Percentiles rank a stretch among this genome's conserved stretches.
Evolutionary conservation across 192 early-diverging fungal species (phyloP).

Genomic region (Coemansia sp.): DNA sequence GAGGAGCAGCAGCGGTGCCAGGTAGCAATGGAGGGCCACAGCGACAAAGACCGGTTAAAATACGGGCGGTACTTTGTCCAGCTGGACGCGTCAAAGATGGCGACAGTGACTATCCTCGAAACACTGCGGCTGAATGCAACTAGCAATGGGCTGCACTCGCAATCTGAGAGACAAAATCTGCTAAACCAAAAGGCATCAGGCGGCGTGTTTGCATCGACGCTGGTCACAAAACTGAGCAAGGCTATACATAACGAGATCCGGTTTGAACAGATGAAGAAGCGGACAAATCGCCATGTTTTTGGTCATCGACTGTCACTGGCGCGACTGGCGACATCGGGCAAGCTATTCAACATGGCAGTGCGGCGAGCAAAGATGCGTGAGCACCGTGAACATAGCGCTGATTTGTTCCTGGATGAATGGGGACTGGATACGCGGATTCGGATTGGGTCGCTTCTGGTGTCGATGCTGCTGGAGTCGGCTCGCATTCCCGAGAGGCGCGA

Average conservation of each 20-base stretch:
- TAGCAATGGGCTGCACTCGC: neutral
- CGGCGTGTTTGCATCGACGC: constrained; percentile 53
- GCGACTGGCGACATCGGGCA: constrained; percentile 70
- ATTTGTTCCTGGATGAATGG: constrained; percentile 52
- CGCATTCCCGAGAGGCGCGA: constrained; percentile 65
- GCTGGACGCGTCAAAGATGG: constrained; percentile 69
- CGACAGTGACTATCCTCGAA: constrained; percentile 83
- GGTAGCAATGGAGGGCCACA: constrained; percentile 11
- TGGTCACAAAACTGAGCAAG: constrained; percentile 60
- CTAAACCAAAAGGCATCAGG: constrained; percentile 45
- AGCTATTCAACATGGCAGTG: constrained; percentile 79
- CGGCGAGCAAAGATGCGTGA: constrained; percentile 67
- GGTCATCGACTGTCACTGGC: constrained; percentile 58
- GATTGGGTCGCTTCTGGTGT: constrained; percentile 60
- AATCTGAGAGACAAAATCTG: neutral
- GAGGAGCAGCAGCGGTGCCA: constrained; percentile 63
- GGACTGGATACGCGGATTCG: constrained; percentile 58
- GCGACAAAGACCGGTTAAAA: constrained; percentile 21
- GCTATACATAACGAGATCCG: constrained; percentile 83
- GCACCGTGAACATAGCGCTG: constrained; percentile 48
- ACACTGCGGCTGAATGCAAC: constrained; percentile 60
- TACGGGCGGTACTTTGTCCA: constrained; percentile 38
- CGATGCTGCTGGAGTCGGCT: constrained; percentile 69
- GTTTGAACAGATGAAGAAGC: constrained; percentile 71
- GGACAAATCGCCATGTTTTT: constrained; percentile 61